Evolutionary conservation across 202 grass and related monocot genomes (phyloP).

Genomic region (Panicum hallii): DNA sequence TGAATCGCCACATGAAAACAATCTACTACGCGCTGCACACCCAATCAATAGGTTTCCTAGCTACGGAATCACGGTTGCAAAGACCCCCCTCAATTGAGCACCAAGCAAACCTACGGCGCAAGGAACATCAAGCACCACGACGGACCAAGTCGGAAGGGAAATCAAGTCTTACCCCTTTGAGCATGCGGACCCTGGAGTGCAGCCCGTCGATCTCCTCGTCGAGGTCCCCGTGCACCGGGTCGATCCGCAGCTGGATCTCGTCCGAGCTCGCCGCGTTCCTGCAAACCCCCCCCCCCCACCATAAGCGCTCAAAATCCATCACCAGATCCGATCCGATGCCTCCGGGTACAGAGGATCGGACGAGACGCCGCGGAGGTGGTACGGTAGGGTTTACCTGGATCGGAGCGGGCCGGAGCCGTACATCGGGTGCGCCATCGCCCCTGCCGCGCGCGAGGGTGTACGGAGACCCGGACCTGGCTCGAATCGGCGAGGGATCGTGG

Average conservation of each 20-base stretch:
- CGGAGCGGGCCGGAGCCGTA: conserved; percentile 70
- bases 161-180: conserved; percentile 66
- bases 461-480: neutral
- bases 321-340: neutral
- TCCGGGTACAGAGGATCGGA: neutral
- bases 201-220: conserved; percentile 82
- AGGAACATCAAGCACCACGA: neutral
- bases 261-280: conserved; percentile 65
- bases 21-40: neutral
- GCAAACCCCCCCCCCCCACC: conserved; percentile 1
- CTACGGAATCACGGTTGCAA: neutral
- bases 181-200: conserved; percentile 60
- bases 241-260: conserved; percentile 90
- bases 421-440: conserved; percentile 60
- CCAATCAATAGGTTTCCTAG: neutral
- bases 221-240: conserved; percentile 75
- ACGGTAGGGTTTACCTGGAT: conserved; percentile 59
- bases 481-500: neutral
- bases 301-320: neutral
- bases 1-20: neutral
- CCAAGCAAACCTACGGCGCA: neutral
- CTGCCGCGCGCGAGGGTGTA: neutral
- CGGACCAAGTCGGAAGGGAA: neutral
- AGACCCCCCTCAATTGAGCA: neutral
- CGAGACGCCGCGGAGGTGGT: neutral